These are phyloP conservation scores for Sanghuangporus weigelae DNA, from an alignment of 1,284 basidiomycete species.

Conservation along the genomic window DNA sequence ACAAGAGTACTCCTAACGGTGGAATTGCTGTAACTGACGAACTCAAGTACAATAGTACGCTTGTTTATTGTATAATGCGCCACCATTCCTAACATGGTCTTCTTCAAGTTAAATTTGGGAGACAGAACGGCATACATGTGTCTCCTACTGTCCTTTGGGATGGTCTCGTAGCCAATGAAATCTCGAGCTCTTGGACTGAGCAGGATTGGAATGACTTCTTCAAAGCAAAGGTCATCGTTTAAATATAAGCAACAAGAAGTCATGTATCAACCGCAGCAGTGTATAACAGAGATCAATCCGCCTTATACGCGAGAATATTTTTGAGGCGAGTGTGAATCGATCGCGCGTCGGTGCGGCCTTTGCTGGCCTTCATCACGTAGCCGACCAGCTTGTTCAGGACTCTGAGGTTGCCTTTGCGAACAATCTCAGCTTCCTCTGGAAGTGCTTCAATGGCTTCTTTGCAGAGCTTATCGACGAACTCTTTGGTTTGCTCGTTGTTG, in stretches of 20 bases:
- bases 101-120: constrained; percentile 71
- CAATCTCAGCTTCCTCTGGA: constrained; percentile 67
- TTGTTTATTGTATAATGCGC: constrained; percentile 3
- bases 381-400: constrained; percentile 89
- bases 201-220: constrained; percentile 87
- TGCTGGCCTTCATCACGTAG: constrained; percentile 80
- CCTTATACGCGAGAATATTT: constrained; percentile 31
- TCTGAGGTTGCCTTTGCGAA: constrained; percentile 70
- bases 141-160: constrained; percentile 87
- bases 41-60: constrained; percentile 77
- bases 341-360: constrained; percentile 72
- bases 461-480: constrained; percentile 51
- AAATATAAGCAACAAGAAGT: constrained; percentile 7
- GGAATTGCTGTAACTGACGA: constrained; percentile 77
- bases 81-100: background rate
- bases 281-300: background rate
- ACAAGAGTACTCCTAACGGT: constrained; percentile 66
- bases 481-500: constrained; percentile 28
- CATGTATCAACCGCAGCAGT: background rate
- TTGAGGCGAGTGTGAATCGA: constrained; percentile 41
- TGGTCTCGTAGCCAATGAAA: constrained; percentile 73
- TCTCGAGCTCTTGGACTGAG: constrained; percentile 81
- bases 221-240: constrained; percentile 50
- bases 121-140: constrained; percentile 91
- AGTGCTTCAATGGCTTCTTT: constrained; percentile 57